Evolutionary conservation across 106 monocot genomes (phyloP).

Genomic region (Dendrobium huoshanense): DNA sequence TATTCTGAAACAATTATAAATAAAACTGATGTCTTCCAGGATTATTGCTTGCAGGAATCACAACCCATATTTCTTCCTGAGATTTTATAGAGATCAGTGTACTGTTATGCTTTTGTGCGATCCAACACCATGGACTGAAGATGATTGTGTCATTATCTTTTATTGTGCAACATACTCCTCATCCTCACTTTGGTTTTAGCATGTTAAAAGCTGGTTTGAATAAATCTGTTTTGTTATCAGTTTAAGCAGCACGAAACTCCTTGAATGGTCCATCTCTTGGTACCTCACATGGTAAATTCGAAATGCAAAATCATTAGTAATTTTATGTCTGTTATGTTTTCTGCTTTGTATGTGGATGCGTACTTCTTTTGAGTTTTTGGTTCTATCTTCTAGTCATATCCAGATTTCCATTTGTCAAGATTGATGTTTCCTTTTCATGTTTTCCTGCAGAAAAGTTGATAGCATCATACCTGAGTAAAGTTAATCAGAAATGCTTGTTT

Average conservation of each 20-base stretch:
- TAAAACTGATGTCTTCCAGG: slow-evolving; percentile 5
- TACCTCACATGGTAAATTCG: slow-evolving; percentile 51
- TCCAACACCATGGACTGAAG: slow-evolving; percentile 89
- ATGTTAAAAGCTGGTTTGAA: slow-evolving; percentile 83
- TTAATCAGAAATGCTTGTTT: slow-evolving; percentile 70
- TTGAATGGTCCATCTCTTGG: slow-evolving; percentile 18
- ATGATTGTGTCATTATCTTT: slow-evolving; percentile 80
- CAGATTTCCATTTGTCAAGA: background rate
- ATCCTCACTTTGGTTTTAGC: slow-evolving; percentile 81
- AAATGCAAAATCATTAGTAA: background rate
- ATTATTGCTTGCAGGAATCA: slow-evolving; percentile 46
- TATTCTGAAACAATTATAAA: background rate
- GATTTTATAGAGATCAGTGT: slow-evolving; percentile 72
- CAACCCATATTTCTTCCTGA: slow-evolving; percentile 36
- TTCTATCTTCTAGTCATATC: background rate
- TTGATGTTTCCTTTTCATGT: background rate
- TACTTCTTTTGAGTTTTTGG: background rate
- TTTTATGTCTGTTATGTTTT: background rate
- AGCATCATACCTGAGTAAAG: slow-evolving; percentile 67
- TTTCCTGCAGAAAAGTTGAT: slow-evolving; percentile 55
- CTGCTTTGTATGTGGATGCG: background rate
- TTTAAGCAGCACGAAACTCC: slow-evolving; percentile 63
- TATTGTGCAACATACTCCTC: slow-evolving; percentile 69
- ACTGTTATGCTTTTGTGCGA: slow-evolving; percentile 86
- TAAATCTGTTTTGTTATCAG: slow-evolving; percentile 80